Percentiles rank a stretch among this genome's conserved stretches.
Evolutionary conservation across 331 rosid genomes (phyloP).

Genomic region (Erythrophleum ivorense): DNA sequence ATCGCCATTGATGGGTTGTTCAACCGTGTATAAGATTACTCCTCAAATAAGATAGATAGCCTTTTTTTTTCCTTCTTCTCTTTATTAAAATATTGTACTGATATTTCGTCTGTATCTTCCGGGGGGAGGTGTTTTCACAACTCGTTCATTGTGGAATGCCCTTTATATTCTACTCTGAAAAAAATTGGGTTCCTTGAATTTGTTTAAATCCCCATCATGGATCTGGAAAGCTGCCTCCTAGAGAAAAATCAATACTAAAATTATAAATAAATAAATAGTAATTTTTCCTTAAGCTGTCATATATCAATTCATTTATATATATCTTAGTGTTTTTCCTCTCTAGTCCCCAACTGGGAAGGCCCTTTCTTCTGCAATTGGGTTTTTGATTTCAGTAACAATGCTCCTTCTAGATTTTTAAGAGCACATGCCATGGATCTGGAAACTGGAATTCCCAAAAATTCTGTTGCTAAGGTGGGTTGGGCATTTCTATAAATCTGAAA

Average conservation of each 20-base stretch:
- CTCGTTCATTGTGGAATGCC: slow-evolving; percentile 20
- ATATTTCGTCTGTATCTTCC: slow-evolving; percentile 43
- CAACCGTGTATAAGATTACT: slow-evolving; percentile 40
- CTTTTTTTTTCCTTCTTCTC: background rate
- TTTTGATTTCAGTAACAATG: slow-evolving; percentile 40
- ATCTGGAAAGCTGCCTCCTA: slow-evolving; percentile 48
- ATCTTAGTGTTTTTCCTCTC: slow-evolving; percentile 18
- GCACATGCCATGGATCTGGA: slow-evolving; percentile 75
- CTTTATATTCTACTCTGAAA: background rate
- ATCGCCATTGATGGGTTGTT: slow-evolving; percentile 55
- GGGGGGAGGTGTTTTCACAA: slow-evolving; percentile 29
- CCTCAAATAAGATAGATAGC: background rate
- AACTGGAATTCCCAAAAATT: slow-evolving; percentile 48
- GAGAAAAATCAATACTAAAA: background rate
- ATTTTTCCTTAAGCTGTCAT: slow-evolving; percentile 14
- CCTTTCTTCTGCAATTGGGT: slow-evolving; percentile 37
- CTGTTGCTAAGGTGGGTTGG: slow-evolving; percentile 61
- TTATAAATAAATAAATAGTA: slow-evolving; percentile 5
- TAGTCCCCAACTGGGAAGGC: slow-evolving; percentile 26
- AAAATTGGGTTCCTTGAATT: slow-evolving; percentile 12
- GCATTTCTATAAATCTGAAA: slow-evolving; percentile 33
- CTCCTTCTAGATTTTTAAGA: slow-evolving; percentile 45
- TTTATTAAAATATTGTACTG: slow-evolving; percentile 15
- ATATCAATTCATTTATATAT: slow-evolving; percentile 24
- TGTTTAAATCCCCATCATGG: slow-evolving; percentile 43